These are phyloP conservation scores for Kockiozyma suomiensis DNA, from an alignment of 805 yeast species.

Conservation along the genomic window DNA sequence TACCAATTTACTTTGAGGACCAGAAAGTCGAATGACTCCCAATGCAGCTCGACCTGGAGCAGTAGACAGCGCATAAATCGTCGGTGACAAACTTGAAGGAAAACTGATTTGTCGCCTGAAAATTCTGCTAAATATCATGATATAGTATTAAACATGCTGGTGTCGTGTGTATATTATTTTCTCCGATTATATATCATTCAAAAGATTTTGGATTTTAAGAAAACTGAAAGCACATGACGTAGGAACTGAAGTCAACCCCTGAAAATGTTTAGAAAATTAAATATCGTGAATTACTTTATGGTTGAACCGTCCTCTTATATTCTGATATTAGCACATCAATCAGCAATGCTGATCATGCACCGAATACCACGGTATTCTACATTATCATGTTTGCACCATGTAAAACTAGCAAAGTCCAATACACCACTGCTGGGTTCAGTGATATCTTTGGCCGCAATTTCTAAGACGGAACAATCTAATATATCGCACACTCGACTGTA, in stretches of 20 bases:
- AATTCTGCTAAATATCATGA: background rate
- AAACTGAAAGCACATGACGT: background rate
- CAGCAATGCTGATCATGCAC: background rate
- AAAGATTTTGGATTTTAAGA: background rate
- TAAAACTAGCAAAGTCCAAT: background rate
- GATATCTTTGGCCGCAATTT: background rate
- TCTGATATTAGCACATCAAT: background rate
- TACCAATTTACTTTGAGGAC: conserved; percentile 55
- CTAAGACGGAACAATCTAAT: background rate
- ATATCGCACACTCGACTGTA: background rate
- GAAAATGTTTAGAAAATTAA: background rate
- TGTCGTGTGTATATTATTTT: background rate
- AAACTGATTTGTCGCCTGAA: background rate
- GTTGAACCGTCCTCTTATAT: background rate
- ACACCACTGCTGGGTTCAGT: background rate
- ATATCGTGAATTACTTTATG: background rate
- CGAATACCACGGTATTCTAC: background rate
- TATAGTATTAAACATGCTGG: background rate
- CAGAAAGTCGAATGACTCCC: conserved; percentile 82
- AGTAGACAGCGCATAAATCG: conserved; percentile 90
- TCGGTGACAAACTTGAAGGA: conserved; percentile 44
- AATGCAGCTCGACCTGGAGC: conserved; percentile 80
- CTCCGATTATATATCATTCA: background rate
- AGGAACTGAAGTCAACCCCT: background rate
- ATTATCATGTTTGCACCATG: background rate